Conservation (phyloP, 1,284 basidiomycete species). For the Rhodofomes roseus region DNA sequence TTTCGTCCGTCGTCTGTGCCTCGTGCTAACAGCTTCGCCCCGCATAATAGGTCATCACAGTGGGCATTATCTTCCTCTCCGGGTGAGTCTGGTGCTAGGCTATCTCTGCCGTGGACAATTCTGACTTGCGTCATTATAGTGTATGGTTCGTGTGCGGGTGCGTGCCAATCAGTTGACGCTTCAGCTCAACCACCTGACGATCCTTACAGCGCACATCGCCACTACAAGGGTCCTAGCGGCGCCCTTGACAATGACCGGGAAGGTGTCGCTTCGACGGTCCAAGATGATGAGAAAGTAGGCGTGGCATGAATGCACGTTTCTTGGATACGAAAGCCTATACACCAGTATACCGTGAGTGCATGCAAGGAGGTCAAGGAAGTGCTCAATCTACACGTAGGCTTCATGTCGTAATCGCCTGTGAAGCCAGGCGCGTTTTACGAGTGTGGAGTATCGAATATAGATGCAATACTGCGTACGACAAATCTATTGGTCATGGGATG, state of each 20-base stretch:
- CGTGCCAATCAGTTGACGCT: not conserved
- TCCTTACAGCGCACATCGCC: constrained; percentile 18
- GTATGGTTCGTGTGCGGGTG: constrained; percentile 25
- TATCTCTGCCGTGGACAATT: not conserved
- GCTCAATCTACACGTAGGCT: not conserved
- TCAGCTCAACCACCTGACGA: constrained; percentile 3
- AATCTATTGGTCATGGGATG: not conserved
- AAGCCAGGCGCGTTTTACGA: too few species aligned
- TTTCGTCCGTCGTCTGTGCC: not conserved
- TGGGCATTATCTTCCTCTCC: constrained; percentile 33
- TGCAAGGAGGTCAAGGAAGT: not conserved
- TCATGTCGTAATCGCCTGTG: too few species aligned
- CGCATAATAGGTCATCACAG: constrained; percentile 30
- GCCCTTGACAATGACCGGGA: constrained; percentile 9
- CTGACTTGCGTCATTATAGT: constrained; percentile 6
- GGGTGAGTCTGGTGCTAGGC: constrained; percentile 20
- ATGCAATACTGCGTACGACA: not conserved
- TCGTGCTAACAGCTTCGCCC: not conserved
- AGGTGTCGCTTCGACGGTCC: not conserved
- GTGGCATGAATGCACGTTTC: not conserved
- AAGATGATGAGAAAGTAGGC: not conserved
- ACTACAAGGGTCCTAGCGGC: constrained; percentile 28
- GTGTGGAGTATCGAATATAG: too few species aligned
- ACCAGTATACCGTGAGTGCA: not conserved
- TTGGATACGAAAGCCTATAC: not conserved